Evolutionary conservation across 2,329 filamentous ascomycete species (phyloP).

Genomic region (Mycosphaerella sp.): DNA sequence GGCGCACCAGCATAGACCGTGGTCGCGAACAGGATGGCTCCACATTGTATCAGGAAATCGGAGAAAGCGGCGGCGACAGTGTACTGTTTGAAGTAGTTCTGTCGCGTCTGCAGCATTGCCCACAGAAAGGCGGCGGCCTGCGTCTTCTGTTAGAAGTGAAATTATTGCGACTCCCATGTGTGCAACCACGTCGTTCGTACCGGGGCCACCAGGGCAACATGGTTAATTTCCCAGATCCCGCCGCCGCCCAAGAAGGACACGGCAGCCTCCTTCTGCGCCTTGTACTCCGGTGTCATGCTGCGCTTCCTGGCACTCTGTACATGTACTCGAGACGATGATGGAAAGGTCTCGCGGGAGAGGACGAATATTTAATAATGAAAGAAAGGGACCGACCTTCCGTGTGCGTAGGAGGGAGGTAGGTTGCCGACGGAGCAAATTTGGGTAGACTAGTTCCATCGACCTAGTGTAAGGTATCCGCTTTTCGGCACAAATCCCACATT

Average conservation of each 20-base stretch:
- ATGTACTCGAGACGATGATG: neutral
- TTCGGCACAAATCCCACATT: too few species aligned
- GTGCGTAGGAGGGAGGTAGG: constrained; percentile 1
- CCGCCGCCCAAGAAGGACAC: constrained; percentile 87
- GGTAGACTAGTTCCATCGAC: too few species aligned
- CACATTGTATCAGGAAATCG: constrained; percentile 85
- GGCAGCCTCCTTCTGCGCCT: constrained; percentile 88
- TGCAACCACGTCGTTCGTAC: constrained; percentile 48
- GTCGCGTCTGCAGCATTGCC: constrained; percentile 78
- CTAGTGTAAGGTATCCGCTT: too few species aligned
- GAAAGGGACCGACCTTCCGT: constrained; percentile 2
- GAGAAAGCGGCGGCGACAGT: constrained; percentile 59
- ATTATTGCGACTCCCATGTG: constrained; percentile 24
- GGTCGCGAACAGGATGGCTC: constrained; percentile 71
- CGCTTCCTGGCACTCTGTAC: neutral
- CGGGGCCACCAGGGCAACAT: constrained; percentile 75
- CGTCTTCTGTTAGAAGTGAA: constrained; percentile 14
- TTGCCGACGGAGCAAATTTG: too few species aligned
- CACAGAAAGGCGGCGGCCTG: constrained; percentile 78
- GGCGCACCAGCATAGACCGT: constrained; percentile 76
- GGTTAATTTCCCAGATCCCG: constrained; percentile 75
- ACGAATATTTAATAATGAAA: neutral
- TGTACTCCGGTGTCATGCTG: constrained; percentile 56
- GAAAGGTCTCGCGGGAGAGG: neutral
- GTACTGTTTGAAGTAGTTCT: constrained; percentile 76